These are phyloP conservation scores for Exutisphaerella laricina DNA, from an alignment of 2,329 filamentous ascomycete genomes.

Conservation along the genomic window DNA sequence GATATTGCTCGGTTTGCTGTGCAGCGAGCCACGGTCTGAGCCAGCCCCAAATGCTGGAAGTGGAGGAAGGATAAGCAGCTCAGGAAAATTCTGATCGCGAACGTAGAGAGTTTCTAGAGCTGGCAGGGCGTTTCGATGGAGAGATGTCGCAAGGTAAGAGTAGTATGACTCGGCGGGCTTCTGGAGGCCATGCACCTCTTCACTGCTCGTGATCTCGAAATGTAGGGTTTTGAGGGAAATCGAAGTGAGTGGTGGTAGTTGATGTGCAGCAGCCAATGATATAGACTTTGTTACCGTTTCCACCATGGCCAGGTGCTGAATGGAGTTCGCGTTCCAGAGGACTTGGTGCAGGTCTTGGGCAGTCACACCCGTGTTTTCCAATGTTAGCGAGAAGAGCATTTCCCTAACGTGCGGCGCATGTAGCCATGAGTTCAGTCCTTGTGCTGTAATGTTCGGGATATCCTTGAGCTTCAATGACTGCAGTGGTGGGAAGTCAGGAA, in stretches of 20 bases:
- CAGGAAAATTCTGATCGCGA: constrained; percentile 75
- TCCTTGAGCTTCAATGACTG: constrained; percentile 68
- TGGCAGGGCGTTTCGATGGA: constrained; percentile 70
- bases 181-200: constrained; percentile 54
- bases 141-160: constrained; percentile 75
- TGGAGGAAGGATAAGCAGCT: constrained; percentile 67
- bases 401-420: constrained; percentile 54
- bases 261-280: constrained; percentile 42
- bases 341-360: constrained; percentile 57
- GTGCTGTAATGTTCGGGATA: constrained; percentile 63
- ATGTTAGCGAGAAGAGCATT: constrained; percentile 60
- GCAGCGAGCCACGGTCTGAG: constrained; percentile 9
- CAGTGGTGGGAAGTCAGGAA: constrained; percentile 69
- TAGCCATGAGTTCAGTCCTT: constrained; percentile 66
- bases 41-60: constrained; percentile 48
- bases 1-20: constrained; percentile 34
- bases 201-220: constrained; percentile 69
- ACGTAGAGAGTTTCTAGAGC: constrained; percentile 74
- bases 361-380: constrained; percentile 67
- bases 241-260: constrained; percentile 61
- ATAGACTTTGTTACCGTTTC: constrained; percentile 54
- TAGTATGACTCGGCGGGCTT: constrained; percentile 63
- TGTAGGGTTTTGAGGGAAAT: constrained; percentile 65
- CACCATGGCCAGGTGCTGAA: constrained; percentile 55
- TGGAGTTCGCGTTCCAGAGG: constrained; percentile 51